Base-by-base conservation (phyloP, 2,329 filamentous ascomycete species). In the Biscogniauxia mediterranea region DNA sequence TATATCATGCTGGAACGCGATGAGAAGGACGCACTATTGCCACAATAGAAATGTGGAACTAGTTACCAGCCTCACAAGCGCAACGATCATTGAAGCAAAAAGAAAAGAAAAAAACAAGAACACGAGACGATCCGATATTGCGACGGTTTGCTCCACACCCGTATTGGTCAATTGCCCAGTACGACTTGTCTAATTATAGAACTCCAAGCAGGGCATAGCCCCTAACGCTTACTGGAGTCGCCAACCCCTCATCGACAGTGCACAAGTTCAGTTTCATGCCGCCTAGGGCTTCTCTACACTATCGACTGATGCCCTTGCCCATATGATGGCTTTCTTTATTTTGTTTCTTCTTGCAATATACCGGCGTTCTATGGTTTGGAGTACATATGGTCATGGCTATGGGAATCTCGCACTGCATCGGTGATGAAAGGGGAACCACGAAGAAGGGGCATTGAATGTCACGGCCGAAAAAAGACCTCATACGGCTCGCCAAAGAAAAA, bases 11-110 rank as follows among this genome's bases (percentile, higher is more conserved):
- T 73, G 54, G 61, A 69, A 50, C 64, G 67, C 15, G 73, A 73
- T 21, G 73, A 75, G 60, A 75, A 75, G 65, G 68, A 69, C 15
- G 69, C 62, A n/a, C 67, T 74, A 6, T 56, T 75, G 54, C 68
- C 73, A 58, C 72, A 72, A 56, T 72, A 71, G 63, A 63, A 49
- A 53, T 32, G 63, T 51, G 64, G 63, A 49, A 52, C 21, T 13
- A 54, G 38, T 23, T n/a, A 54, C 38, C 57, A 28, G 25, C 20
- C 54, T 26, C 15, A 61, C 7, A 61, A 62, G 23, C 60, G 60
- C 19, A 50, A 50, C 50, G 57, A 62, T 25, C 17, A 59, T 21
- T 32, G 13, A 42, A 55, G 54, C 26, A 25, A 7, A 23, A 19
- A 32, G 17, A 2, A 54, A 42, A 55, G 54, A 7, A 25, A 7